Base-by-base conservation (phyloP, 2,329 filamentous ascomycete genomes). In the Raffaelea ambrosiae region DNA sequence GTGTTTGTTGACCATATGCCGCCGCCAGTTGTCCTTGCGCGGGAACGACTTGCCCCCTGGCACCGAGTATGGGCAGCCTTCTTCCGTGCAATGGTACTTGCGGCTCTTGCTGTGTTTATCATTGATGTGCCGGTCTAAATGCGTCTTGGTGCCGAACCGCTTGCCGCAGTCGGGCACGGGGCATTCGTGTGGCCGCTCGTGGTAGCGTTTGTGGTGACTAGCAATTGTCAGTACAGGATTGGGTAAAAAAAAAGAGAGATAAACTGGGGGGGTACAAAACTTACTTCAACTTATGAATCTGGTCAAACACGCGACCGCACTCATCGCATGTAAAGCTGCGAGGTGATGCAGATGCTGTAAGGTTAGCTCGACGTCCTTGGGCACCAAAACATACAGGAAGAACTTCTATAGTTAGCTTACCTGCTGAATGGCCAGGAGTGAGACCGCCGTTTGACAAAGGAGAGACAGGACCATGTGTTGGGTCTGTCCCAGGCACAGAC, bases 1-100 rank as follows among this genome's bases (percentile, higher is more conserved):
- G 54, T 81, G 77, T 54, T 79, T 80, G 59, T 79, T 80, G 33
- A 70, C 65, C 76, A 81, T 80, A 57, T 81, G 77, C 48, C 77
- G 65, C 55, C 76, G 73, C 77, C 77, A 81, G 59, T 81, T 81
- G 56, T 81, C 77, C 57, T 81, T 81, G 46, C 77, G 65, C 1
- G 77, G 76, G 53, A 81, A 81, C 0, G 72, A 74, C 52, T 77
- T 79, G 47, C 76, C 74, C 9, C 77, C 77, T 16, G 65, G 59
- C 48, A 68, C 70, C n/a, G 75, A 79, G 57, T 77, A 81, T 5
- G 73, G 67, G 55, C 77, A 81, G 7, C 69, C 69, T 2, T 65
- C 66, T 4, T 76, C 68, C 0, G 69, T 73, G 55, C 77, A 81
- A 58, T 80, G 76, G 48, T 75, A 81, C 50, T 77, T 77, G 59